Evolutionary conservation across 108 stramenopile genomes (phyloP), one percentile per base, ranked within the genome.

Genomic region (Pelagomonas calceolata): DNA sequence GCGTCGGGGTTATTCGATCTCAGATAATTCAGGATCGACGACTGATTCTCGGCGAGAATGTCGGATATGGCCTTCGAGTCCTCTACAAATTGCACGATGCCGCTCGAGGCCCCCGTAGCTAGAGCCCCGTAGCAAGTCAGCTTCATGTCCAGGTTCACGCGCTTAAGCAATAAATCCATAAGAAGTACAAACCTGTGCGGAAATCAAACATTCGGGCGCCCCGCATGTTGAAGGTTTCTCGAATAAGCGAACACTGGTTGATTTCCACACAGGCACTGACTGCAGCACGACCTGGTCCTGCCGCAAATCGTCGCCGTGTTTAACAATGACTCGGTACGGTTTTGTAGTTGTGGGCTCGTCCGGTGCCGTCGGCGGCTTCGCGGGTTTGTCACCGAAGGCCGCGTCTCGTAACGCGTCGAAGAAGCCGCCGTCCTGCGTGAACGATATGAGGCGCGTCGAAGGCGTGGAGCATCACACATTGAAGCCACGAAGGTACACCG

Each of bases 281-380:
- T 94, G 92, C 39, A 97, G 92, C 37, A 92, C 90, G 12, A 99
- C 91, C 76, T 99, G 97, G 80, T 99, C 98, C 79, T 99, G 98
- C 0, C 98, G 84, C 51, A 99, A 78, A 75, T 99, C 98, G 80
- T 99, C 98, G 31, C 98, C 98, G 44, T 91, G 91, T 84, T 99
- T 99, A 75, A 99, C 89, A 71, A 99, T 93, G 4, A 95, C 93
- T 67, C 89, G 85, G 82, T 90, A 92, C 12, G 63, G 39, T 26
- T 4, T 10, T 4, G 32, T 4, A 30, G 30, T n/a, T n/a, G n/a
- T n/a, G 7, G 12, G 31, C 64, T 12, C 12, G 9, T 4, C 18
- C 32, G 7, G 64, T 1, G 64, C 31, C 32, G 64, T 4, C 3
- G 32, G 17, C 64, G 7, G 12, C 51, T 17, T 60, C 26, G 51